These are phyloP conservation scores for Podospora anserina DNA, from an alignment of 495 filamentous ascomycete species.

Conservation along the genomic window DNA sequence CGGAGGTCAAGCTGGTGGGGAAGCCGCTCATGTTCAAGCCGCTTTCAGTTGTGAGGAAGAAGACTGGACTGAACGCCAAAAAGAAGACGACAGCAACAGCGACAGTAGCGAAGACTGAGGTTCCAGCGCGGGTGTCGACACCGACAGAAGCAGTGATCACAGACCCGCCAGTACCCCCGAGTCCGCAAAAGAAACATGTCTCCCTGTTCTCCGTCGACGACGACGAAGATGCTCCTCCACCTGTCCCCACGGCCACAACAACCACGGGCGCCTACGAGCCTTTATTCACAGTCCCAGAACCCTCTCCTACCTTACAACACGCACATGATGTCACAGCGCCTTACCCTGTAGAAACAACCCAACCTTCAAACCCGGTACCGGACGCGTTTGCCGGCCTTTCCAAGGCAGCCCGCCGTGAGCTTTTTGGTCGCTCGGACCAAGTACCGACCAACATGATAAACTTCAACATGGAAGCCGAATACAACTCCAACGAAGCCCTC, in stretches of 20 bases:
- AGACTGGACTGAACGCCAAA: conserved; percentile 30
- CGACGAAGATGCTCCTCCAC: conserved; percentile 24
- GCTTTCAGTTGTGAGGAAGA: conserved; percentile 71
- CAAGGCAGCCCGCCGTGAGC: conserved; percentile 67
- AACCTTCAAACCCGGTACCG: neutral
- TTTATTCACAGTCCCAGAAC: conserved; percentile 28
- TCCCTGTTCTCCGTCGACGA: conserved; percentile 47
- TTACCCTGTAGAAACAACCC: conserved; percentile 33
- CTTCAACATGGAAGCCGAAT: conserved; percentile 85
- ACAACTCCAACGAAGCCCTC: conserved; percentile 73
- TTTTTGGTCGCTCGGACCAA: conserved; percentile 65
- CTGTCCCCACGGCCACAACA: conserved; percentile 11
- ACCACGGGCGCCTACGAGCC: conserved; percentile 41
- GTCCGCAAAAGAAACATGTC: conserved; percentile 38
- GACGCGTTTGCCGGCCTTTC: conserved; percentile 74
- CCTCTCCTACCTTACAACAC: neutral
- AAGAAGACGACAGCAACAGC: conserved; percentile 13
- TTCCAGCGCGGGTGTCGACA: conserved; percentile 2
- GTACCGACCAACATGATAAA: conserved; percentile 39
- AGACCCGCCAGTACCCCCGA: conserved; percentile 14
- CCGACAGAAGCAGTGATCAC: conserved; percentile 11
- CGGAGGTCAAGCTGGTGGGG: conserved; percentile 65
- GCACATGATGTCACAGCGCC: conserved; percentile 23
- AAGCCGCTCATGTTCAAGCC: conserved; percentile 87
- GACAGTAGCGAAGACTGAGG: neutral